phyloP scores from a whole-genome alignment of 1,284 basidiomycete species.

The Pulveroboletus sp. region DNA sequence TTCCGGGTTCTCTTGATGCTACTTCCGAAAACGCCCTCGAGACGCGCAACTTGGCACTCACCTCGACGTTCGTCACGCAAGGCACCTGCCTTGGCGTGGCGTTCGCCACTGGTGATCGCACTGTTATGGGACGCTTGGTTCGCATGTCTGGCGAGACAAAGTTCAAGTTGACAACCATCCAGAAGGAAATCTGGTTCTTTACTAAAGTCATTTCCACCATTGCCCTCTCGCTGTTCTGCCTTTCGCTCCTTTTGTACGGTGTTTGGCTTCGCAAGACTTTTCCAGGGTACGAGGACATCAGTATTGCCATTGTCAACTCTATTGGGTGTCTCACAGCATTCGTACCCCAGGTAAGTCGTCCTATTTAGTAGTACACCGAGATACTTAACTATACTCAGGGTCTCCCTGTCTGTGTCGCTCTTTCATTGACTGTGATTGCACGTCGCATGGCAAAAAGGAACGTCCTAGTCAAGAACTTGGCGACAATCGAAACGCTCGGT shows the following conservation, averaged over 20 bases:
- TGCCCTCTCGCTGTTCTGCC: conserved; percentile 43
- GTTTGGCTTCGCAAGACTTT: conserved; percentile 46
- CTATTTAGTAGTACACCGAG: background rate
- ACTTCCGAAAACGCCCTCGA: conserved; percentile 61
- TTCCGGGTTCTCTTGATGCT: conserved; percentile 49
- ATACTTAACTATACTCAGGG: conserved; percentile 33
- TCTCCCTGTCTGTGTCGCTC: conserved; percentile 50
- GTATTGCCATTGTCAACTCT: conserved; percentile 46
- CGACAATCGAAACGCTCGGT: conserved; percentile 63
- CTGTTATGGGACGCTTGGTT: conserved; percentile 64
- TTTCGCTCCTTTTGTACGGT: conserved; percentile 47
- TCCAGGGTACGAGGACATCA: conserved; percentile 42
- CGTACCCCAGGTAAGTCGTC: conserved; percentile 45
- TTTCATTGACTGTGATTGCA: conserved; percentile 53
- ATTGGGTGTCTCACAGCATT: conserved; percentile 53
- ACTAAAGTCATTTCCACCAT: conserved; percentile 47
- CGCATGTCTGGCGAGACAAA: conserved; percentile 53
- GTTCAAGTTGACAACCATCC: conserved; percentile 50
- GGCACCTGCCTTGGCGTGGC: conserved; percentile 61
- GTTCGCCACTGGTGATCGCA: conserved; percentile 59
- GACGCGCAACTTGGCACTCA: conserved; percentile 63
- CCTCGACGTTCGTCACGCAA: conserved; percentile 52
- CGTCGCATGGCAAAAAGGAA: conserved; percentile 52
- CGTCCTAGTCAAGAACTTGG: conserved; percentile 59
- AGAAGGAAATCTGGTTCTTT: conserved; percentile 51